Conservation (phyloP, 2,329 filamentous ascomycete species). For the Decorospora gaudefroyi region DNA sequence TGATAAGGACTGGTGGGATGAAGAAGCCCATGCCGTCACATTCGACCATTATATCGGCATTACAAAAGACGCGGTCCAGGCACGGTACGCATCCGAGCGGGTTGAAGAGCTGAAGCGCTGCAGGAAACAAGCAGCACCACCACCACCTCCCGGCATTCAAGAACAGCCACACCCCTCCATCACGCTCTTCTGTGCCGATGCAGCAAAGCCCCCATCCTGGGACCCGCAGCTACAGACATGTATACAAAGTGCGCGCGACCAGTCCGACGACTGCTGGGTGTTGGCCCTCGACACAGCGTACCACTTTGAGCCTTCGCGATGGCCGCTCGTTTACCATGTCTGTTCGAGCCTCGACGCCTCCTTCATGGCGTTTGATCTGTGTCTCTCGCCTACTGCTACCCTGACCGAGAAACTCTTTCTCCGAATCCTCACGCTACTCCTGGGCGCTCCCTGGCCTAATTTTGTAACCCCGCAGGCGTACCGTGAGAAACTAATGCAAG, state of each 20-base stretch:
- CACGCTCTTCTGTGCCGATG: slow-evolving; percentile 56
- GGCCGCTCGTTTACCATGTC: slow-evolving; percentile 53
- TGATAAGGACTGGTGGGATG: slow-evolving; percentile 27
- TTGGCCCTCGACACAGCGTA: slow-evolving; percentile 62
- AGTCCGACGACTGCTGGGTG: slow-evolving; percentile 53
- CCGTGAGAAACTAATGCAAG: slow-evolving; percentile 50
- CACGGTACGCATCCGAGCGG: slow-evolving; percentile 39
- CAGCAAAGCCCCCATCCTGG: slow-evolving; percentile 56
- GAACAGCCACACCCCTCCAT: slow-evolving; percentile 21
- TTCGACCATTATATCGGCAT: slow-evolving; percentile 56
- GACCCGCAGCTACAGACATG: slow-evolving; percentile 26
- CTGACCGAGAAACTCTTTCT: slow-evolving; percentile 39
- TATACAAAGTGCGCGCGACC: slow-evolving; percentile 5
- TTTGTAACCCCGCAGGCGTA: slow-evolving; percentile 57
- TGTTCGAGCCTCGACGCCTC: slow-evolving; percentile 52
- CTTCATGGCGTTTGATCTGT: slow-evolving; percentile 61
- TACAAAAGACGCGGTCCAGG: slow-evolving; percentile 56
- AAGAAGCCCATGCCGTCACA: slow-evolving; percentile 1
- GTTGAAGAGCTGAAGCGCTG: slow-evolving; percentile 13
- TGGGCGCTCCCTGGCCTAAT: slow-evolving; percentile 56
- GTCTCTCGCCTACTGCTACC: slow-evolving; percentile 41
- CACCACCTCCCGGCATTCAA: neutral
- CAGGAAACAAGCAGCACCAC: neutral
- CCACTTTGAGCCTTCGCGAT: slow-evolving; percentile 60
- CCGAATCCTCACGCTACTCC: slow-evolving; percentile 52